Conservation (phyloP, 2,329 filamentous ascomycete genomes). For the Neurospora sp. region DNA sequence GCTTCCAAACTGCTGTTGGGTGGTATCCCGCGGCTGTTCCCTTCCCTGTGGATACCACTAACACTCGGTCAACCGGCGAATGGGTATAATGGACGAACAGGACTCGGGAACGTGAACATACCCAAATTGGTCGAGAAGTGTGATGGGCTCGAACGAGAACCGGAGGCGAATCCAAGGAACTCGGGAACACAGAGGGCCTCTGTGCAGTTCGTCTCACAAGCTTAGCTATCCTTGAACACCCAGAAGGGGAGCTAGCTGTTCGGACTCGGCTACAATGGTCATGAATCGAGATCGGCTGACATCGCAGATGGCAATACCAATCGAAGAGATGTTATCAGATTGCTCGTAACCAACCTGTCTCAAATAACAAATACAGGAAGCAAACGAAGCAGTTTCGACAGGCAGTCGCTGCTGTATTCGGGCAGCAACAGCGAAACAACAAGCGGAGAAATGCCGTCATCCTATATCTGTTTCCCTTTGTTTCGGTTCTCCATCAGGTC, state of each 20-base stretch:
- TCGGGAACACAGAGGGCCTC: slow-evolving; percentile 9
- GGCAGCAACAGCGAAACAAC: slow-evolving; percentile 30
- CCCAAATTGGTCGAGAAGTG: not conserved
- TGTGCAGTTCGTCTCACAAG: slow-evolving; percentile 19
- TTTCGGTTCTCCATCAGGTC: not conserved
- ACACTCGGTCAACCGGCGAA: not conserved
- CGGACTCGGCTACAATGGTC: slow-evolving; percentile 1
- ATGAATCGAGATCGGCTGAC: slow-evolving; percentile 13
- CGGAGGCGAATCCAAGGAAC: slow-evolving; percentile 5
- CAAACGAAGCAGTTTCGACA: slow-evolving; percentile 10
- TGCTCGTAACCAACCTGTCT: not conserved
- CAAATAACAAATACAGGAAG: slow-evolving; percentile 2
- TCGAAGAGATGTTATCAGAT: slow-evolving; percentile 2
- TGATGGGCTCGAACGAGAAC: slow-evolving; percentile 8
- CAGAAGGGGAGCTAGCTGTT: slow-evolving; percentile 7
- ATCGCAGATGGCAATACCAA: slow-evolving; percentile 5
- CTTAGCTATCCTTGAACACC: slow-evolving; percentile 12
- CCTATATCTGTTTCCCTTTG: slow-evolving; percentile 10
- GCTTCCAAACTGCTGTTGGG: not conserved
- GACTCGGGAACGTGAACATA: slow-evolving; percentile 4
- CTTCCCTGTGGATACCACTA: slow-evolving; percentile 3
- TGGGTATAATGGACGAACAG: slow-evolving; percentile 2
- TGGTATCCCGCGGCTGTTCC: not conserved
- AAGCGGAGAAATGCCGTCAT: slow-evolving; percentile 20
- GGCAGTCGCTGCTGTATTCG: slow-evolving; percentile 25